Conservation (phyloP, 306 rosid genomes). For the Herpetospermum pedunculosum region DNA sequence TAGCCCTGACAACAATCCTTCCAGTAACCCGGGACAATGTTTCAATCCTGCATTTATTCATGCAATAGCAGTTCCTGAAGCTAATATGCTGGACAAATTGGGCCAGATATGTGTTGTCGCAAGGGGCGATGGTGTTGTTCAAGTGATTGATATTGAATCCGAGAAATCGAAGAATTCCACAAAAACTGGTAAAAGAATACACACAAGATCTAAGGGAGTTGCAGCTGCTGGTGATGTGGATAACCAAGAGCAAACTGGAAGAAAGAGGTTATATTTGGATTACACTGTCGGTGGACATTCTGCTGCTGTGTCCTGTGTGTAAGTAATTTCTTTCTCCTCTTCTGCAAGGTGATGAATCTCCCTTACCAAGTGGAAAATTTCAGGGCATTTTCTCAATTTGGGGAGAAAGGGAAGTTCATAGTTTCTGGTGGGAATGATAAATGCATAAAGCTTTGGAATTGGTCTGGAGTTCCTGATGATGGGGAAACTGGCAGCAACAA, state of each 20-base stretch:
- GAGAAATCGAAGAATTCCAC: constrained; percentile 46
- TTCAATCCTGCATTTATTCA: constrained; percentile 85
- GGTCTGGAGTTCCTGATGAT: constrained; percentile 34
- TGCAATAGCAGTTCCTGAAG: constrained; percentile 73
- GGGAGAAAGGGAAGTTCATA: constrained; percentile 74
- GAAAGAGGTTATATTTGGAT: constrained; percentile 59
- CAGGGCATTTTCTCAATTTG: constrained; percentile 79
- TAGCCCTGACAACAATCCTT: constrained; percentile 26
- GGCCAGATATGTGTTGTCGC: constrained; percentile 72
- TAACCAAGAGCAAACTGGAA: constrained; percentile 26
- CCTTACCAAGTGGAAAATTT: constrained; percentile 20
- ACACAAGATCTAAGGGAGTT: constrained; percentile 36
- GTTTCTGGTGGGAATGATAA: constrained; percentile 84
- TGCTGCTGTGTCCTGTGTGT: constrained; percentile 76
- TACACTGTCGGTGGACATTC: constrained; percentile 68
- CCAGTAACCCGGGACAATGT: constrained; percentile 40
- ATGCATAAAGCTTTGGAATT: constrained; percentile 77
- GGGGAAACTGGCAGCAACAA: constrained; percentile 12
- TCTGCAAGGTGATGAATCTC: not conserved
- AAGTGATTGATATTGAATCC: constrained; percentile 53
- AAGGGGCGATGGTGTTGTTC: constrained; percentile 72
- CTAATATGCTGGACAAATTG: constrained; percentile 56
- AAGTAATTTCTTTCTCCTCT: constrained; percentile 21
- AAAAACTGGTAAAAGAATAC: constrained; percentile 44
- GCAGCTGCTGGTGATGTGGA: constrained; percentile 10